Percentiles rank a stretch among this genome's conserved stretches.
phyloP scores from a whole-genome alignment of 257 asterid genomes.

The Misopates orontium region DNA sequence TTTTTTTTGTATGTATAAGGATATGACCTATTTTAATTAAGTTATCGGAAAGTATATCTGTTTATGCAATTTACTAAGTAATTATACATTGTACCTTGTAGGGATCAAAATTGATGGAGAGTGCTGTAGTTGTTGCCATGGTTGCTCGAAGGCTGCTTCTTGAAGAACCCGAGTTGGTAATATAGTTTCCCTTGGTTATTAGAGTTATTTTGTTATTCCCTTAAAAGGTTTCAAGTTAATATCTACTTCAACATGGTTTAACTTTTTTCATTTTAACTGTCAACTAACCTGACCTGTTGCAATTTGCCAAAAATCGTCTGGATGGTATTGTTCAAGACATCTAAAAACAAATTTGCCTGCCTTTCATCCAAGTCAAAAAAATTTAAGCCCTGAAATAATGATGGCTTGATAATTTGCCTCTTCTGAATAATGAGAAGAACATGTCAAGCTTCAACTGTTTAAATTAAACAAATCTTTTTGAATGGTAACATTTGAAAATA shows the following conservation, averaged over 20 bases:
- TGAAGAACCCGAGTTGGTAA: conserved; percentile 93
- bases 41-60: conserved; percentile 20
- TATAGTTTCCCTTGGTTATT: conserved; percentile 19
- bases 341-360: too few species aligned
- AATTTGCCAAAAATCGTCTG: background rate
- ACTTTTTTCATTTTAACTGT: conserved; percentile 15
- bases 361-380: conserved; percentile 11
- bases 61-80: background rate
- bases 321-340: background rate
- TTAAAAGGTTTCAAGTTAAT: conserved; percentile 4
- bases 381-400: background rate
- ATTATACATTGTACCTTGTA: conserved; percentile 33
- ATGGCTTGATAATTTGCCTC: background rate
- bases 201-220: conserved; percentile 20
- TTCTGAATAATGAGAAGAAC: conserved; percentile 22
- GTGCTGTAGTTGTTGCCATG: conserved; percentile 72
- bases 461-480: background rate
- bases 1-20: too few species aligned
- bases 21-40: conserved; percentile 14
- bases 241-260: conserved; percentile 2
- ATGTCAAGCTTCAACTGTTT: background rate
- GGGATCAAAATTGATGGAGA: conserved; percentile 83
- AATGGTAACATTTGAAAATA: background rate
- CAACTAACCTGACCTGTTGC: background rate
- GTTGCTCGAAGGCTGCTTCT: conserved; percentile 85